These are phyloP conservation scores for Chytriomyces confervae DNA, from an alignment of 192 early-diverging fungal genomes.

Conservation along the genomic window DNA sequence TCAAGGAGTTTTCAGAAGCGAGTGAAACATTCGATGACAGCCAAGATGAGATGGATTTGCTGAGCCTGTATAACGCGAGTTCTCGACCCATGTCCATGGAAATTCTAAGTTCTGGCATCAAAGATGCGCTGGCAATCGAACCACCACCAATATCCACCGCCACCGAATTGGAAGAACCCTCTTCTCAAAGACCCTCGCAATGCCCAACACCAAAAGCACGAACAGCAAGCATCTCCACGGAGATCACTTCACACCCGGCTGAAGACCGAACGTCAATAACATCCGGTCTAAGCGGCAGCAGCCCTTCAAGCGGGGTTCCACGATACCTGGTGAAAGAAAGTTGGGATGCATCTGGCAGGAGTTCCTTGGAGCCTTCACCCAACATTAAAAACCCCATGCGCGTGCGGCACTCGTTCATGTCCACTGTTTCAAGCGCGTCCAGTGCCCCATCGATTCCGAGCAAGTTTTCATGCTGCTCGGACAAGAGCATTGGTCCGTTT, in stretches of 20 bases:
- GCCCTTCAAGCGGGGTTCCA: background rate
- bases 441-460: background rate
- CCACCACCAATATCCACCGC: background rate
- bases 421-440: background rate
- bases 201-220: slow-evolving; percentile 11
- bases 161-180: background rate
- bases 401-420: slow-evolving; percentile 5
- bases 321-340: background rate
- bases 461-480: background rate
- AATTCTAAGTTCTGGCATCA: background rate
- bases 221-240: background rate
- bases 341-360: background rate
- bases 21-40: slow-evolving; percentile 3
- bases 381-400: slow-evolving; percentile 4
- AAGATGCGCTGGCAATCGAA: background rate
- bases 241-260: background rate
- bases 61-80: background rate
- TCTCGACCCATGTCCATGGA: slow-evolving; percentile 2
- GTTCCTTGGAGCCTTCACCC: background rate
- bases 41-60: background rate
- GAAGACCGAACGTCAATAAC: background rate
- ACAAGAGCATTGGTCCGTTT: slow-evolving; percentile 11
- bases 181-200: background rate
- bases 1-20: background rate
- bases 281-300: background rate